phyloP scores from a whole-genome alignment of 306 rosid species.

The Trifolium dubium region DNA sequence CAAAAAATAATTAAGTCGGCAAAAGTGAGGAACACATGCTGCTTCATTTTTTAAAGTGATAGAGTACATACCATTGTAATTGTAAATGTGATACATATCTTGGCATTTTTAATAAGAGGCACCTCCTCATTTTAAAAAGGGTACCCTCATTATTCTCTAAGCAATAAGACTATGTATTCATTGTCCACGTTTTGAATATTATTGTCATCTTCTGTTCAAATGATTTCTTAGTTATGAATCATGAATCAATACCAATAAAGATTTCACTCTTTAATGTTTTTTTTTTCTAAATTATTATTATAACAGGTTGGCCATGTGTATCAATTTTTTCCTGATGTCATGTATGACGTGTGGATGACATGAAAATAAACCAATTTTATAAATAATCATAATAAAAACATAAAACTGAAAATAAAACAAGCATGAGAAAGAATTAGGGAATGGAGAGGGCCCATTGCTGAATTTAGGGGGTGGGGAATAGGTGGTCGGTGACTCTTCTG shows the following conservation, averaged over 20 bases:
- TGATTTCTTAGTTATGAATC: not conserved
- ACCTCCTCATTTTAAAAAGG: not conserved
- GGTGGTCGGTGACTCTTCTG: conserved; percentile 53
- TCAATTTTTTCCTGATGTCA: conserved; percentile 39
- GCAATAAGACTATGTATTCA: not conserved
- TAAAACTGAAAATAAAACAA: not conserved
- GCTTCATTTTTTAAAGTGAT: too few relatives aligned
- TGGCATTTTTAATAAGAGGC: not conserved
- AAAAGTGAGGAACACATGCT: too few relatives aligned
- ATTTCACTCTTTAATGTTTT: not conserved
- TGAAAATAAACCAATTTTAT: not conserved
- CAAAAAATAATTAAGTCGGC: too few relatives aligned
- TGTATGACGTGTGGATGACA: conserved; percentile 49
- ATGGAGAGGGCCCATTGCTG: conserved; percentile 49
- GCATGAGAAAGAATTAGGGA: conserved; percentile 45
- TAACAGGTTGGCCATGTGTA: too few relatives aligned
- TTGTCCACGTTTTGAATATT: not conserved
- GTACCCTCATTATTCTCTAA: not conserved
- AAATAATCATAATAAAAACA: not conserved
- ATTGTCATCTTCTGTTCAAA: not conserved
- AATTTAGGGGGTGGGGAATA: conserved; percentile 33
- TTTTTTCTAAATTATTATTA: not conserved
- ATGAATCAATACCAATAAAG: not conserved
- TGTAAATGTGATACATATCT: too few relatives aligned
- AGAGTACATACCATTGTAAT: too few relatives aligned